Percentiles rank a stretch among this genome's conserved stretches.
phyloP scores from a whole-genome alignment of 2,329 filamentous ascomycete species.

The Fusarium sublunatum region DNA sequence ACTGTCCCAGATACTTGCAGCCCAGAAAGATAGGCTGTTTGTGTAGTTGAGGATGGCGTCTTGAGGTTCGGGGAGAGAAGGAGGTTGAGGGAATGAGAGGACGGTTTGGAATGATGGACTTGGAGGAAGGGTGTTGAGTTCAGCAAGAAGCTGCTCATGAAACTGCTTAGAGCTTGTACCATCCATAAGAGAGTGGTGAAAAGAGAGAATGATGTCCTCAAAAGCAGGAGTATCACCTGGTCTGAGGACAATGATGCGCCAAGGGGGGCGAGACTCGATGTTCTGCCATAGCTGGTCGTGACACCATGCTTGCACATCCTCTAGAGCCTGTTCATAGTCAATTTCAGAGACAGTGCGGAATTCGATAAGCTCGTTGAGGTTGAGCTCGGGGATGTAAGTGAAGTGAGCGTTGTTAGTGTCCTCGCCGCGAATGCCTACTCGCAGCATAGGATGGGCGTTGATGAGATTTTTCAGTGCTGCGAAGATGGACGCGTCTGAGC shows the following conservation, averaged over 20 bases:
- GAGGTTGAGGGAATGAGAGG: constrained; percentile 46
- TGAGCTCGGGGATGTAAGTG: constrained; percentile 55
- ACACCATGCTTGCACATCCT: constrained; percentile 51
- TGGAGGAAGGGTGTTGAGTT: constrained; percentile 50
- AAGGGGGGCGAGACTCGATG: constrained; percentile 56
- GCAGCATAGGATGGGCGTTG: constrained; percentile 58
- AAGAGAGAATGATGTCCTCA: constrained; percentile 60
- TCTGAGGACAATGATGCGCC: constrained; percentile 58
- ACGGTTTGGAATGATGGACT: constrained; percentile 7
- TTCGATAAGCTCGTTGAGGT: constrained; percentile 58
- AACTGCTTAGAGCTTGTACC: constrained; percentile 62
- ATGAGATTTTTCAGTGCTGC: constrained; percentile 56
- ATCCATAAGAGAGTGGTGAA: constrained; percentile 65
- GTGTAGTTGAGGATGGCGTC: constrained; percentile 57
- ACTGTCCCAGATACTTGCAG: constrained; percentile 53
- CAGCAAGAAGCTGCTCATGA: constrained; percentile 59
- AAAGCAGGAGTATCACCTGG: constrained; percentile 30
- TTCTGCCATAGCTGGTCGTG: constrained; percentile 58
- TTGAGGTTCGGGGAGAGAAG: constrained; percentile 53
- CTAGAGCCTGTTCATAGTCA: constrained; percentile 49
- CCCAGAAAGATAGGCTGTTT: constrained; percentile 56
- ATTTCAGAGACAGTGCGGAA: constrained; percentile 46
- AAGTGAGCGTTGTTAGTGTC: constrained; percentile 58
- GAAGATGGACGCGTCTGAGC: constrained; percentile 45
- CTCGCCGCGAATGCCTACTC: constrained; percentile 60